Evolutionary conservation across 140 eudicot species (phyloP).

Genomic region (Erigeron philadelphicus): DNA sequence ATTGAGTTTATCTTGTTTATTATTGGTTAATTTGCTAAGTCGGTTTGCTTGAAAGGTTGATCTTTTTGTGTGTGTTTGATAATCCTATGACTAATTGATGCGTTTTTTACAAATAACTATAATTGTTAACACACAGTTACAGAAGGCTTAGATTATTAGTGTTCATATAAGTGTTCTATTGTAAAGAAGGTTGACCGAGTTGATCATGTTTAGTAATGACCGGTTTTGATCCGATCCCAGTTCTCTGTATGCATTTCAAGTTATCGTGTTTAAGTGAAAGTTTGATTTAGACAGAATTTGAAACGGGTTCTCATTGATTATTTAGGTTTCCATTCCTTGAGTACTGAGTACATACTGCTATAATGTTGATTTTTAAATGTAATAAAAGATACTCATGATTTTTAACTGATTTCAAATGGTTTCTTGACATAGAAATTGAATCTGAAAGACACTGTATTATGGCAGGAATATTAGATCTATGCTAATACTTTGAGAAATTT

Average conservation of each 20-base stretch:
- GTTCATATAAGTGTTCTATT: not conserved
- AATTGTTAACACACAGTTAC: not conserved
- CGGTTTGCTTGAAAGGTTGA: too few relatives aligned
- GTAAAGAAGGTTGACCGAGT: not conserved
- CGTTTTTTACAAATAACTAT: not conserved
- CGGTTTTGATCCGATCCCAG: slow-evolving; percentile 1
- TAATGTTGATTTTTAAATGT: not conserved
- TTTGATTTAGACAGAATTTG: not conserved
- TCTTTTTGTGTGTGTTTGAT: not conserved
- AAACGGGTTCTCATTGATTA: not conserved
- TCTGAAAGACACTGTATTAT: not conserved
- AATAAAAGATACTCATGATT: not conserved
- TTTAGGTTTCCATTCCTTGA: too few relatives aligned
- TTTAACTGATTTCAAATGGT: not conserved
- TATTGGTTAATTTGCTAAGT: too few relatives aligned
- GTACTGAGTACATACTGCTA: too few relatives aligned
- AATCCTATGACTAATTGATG: not conserved
- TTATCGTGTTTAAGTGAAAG: not conserved
- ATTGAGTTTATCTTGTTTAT: too few relatives aligned
- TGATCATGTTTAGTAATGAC: not conserved
- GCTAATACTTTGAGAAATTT: too few relatives aligned
- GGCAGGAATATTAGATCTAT: not conserved
- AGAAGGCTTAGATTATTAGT: not conserved
- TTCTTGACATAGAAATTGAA: not conserved
- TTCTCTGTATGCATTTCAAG: not conserved